Conservation (phyloP, 2,329 filamentous ascomycete species). For the Verticillium nubilum region DNA sequence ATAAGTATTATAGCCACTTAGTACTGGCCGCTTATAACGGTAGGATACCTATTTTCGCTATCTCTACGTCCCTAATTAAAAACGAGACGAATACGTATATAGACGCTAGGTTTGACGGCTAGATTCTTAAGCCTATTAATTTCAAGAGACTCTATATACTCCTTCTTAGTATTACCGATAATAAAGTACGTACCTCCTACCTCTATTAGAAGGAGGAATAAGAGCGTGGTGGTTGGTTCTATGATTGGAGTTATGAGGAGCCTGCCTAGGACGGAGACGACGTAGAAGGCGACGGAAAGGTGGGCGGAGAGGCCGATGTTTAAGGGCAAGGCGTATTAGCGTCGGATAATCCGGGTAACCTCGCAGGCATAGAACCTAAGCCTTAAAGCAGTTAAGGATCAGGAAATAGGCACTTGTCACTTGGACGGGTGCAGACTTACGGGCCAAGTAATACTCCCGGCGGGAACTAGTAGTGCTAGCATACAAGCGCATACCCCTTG, state of each 20-base stretch:
- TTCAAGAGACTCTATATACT: constrained; percentile 69
- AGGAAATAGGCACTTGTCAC: too few relatives aligned
- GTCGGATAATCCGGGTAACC: too few relatives aligned
- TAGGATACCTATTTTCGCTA: constrained; percentile 76
- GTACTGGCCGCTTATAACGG: constrained; percentile 52
- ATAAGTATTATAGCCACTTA: constrained; percentile 46
- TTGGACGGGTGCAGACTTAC: too few relatives aligned
- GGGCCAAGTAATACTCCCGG: too few relatives aligned
- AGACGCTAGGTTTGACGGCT: constrained; percentile 78
- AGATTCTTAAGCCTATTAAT: constrained; percentile 85
- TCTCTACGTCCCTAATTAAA: constrained; percentile 78
- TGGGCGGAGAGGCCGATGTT: too few relatives aligned
- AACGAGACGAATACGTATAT: constrained; percentile 63
- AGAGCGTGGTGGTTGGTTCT: constrained; percentile 85
- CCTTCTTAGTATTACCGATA: constrained; percentile 62
- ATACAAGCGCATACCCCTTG: too few relatives aligned
- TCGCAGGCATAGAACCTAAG: too few relatives aligned
- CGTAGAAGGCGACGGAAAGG: too few relatives aligned
- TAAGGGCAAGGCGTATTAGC: too few relatives aligned
- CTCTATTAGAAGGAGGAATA: constrained; percentile 68
- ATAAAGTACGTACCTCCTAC: constrained; percentile 50
- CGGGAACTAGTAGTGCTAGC: too few relatives aligned
- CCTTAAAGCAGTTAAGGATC: too few relatives aligned
- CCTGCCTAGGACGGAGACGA: background rate
- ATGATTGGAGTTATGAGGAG: background rate